Evolutionary conservation across 345 rosid genomes (phyloP), one percentile per base, ranked within the genome.

Genomic region (Salix caprea): DNA sequence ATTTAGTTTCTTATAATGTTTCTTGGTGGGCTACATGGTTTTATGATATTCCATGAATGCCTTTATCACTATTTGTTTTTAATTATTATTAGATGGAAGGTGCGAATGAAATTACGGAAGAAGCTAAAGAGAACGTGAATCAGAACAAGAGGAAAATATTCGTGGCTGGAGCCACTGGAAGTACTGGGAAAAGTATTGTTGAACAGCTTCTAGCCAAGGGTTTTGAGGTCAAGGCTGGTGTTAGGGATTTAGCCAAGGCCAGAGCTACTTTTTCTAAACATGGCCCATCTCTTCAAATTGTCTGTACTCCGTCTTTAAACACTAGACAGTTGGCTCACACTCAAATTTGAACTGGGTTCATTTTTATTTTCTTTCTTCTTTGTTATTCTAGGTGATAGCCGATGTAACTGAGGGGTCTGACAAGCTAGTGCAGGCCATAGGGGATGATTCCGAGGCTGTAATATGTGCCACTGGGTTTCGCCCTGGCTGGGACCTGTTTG

Each of bases 131-230:
- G 2, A 81, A 58, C 60, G 83, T 34, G 54, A 69, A 69, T 23
- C 34, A 3, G 54, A 28, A 3, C 48, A 81, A 74, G 83, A 88
- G 87, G 88, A 94, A 85, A 52, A 84, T 92, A 14, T 91, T 94
- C 75, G 98, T 94, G 40, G 98, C 97, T 4, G 98, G 98, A 77
- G 98, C 98, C 0, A 87, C 97, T 1, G 97, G 98, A 8, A 87
- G 86, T 74, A 90, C 94, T 1, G 97, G 97, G 36, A 92, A 94
- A 76, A 85, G 97, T 75, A 86, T 94, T 24, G 93, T 94, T 6
- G 91, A 90, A 64, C 97, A 89, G 89, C 83, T 94, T 39, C 86
- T 95, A 62, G 88, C 95, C 0, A 89, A 84, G 86, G 99, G 97
- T 75, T 95, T 91, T 67, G 78, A 86, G 10, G 97, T 95, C 72